Evolutionary conservation across 257 asterid species (phyloP), one percentile per base, ranked within the genome.

Genomic region (Nicotiana noctiflora): DNA sequence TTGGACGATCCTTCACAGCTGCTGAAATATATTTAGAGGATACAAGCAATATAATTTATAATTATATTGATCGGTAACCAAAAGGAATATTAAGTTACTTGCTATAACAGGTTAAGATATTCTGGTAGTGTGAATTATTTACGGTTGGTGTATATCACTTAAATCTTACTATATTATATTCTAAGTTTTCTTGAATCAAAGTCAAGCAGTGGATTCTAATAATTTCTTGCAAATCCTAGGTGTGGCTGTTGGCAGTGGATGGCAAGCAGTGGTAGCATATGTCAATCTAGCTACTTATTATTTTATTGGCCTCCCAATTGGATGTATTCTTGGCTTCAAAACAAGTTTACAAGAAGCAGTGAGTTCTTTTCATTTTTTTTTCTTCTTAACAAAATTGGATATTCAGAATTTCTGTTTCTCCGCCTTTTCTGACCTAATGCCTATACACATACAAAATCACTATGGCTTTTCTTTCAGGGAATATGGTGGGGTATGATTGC

Each of bases 181-280:
- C 34, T 57, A 23, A 34, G 11, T 18, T 65, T 18, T 37, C 18
- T 63, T 18, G 53, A 34, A 10, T 23, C 11, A n/a, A 7, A 56
- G n/a, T 18, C 23, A 6, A 18, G 12, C 62, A 56, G 56, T 56
- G 7, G 12, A 61, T 29, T 25, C 18, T 12, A 4, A 10, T 10
- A 27, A 46, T 4, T 62, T 9, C 61, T 66, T 49, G 40, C 56
- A 18, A 55, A 13, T 19, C 27, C 55, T 78, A 81, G 83, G 87
- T 57, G 85, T 86, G 79, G 87, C 87, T 23, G 84, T 81, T 81
- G 89, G 87, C 34, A 83, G 89, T 66, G 89, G 89, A 81, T 74
- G 89, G 89, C 87, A 83, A 86, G 85, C 79, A 23, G 63, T 49
- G 21, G 89, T 81, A 0, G 89, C 89, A 32, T 79, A 79, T 46